These are phyloP conservation scores for Posidonia oceanica DNA, from an alignment of 116 monocot species.

Conservation along the genomic window DNA sequence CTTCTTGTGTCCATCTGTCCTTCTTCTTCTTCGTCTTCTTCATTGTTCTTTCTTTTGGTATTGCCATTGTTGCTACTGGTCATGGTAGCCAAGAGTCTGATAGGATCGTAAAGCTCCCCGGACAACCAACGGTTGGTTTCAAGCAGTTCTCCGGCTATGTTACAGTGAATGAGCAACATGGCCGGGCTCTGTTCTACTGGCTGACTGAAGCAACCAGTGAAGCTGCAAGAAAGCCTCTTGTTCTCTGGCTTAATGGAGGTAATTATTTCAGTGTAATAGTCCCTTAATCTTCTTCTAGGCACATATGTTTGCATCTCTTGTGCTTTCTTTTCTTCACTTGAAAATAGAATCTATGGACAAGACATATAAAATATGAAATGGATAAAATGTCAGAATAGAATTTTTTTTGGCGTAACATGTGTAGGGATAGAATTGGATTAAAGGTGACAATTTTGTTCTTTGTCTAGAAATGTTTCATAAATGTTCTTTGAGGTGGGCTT, in stretches of 20 bases:
- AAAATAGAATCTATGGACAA: no score
- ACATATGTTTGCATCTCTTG: no score
- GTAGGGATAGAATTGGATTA: no score
- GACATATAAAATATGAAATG: no score
- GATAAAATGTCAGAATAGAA: no score
- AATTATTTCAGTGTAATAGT: conserved; percentile 2
- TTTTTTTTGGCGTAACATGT: no score
- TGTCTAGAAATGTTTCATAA: no score
- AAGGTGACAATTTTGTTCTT: no score
- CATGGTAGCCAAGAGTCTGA: conserved; percentile 20
- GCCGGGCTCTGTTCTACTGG: conserved; percentile 94
- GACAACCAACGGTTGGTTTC: conserved; percentile 67
- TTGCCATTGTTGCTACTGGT: no score
- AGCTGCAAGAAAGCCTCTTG: conserved; percentile 56
- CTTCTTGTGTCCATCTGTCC: neutral
- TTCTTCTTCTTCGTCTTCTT: conserved; percentile 1
- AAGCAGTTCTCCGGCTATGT: conserved; percentile 84
- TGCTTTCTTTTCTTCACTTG: no score
- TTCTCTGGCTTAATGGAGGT: conserved; percentile 99
- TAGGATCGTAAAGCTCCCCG: conserved; percentile 52
- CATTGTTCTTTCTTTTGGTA: neutral
- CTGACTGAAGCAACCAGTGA: conserved; percentile 52
- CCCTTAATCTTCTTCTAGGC: no score
- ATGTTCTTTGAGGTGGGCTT: no score
- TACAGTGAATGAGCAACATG: conserved; percentile 58